Base-by-base conservation (phyloP, 2,329 filamentous ascomycete species). In the Calonectria pseudoreteaudii region DNA sequence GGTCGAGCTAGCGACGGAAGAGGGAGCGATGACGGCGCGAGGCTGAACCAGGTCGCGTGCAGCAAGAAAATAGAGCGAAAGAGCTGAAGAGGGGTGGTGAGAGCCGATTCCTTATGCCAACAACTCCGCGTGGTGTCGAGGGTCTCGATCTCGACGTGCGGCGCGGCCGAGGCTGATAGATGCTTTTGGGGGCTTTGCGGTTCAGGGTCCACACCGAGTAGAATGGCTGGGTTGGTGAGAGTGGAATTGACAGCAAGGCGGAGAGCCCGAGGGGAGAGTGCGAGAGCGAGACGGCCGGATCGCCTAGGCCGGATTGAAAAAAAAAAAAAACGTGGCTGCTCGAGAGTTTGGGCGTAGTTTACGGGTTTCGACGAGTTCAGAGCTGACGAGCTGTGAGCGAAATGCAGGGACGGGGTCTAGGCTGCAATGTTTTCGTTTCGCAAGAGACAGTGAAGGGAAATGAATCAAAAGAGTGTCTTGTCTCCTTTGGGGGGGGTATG, bases 71-170 rank as follows among this genome's bases (percentile, higher is more conserved):
- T 67, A 76, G 74, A 70, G 65, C 66, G 31, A 70, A 34, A 62
- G 44, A 70, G 56, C 52, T 77, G 67, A 50, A 56, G 71, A 73
- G 71, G 71, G 71, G 70, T 60, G 56, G 36, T 23, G 34, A 34
- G 68, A 67, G 31, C 50, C 74, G 72, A 77, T 73, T 79, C 75
- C 72, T 73, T 76, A 75, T 76, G 73, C 64, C 30, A 72, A 60
- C 38, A 69, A 75, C 72, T 78, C 77, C 77, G 78, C 77, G 79
- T 78, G 75, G 76, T 78, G 58, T 74, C 20, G 72, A 75, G 68
- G 69, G 75, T 74, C 68, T 76, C 56, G 71, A 80, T 74, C 64
- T 70, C 53, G 71, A 66, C 68, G 68, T 52, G 75, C 76, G 70
- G 76, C 64, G 75, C 71, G 75, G 75, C 60, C 58, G 73, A 60